These are phyloP conservation scores for Casuarina cunninghamiana DNA, from an alignment of 306 rosid genomes.

Conservation along the genomic window DNA sequence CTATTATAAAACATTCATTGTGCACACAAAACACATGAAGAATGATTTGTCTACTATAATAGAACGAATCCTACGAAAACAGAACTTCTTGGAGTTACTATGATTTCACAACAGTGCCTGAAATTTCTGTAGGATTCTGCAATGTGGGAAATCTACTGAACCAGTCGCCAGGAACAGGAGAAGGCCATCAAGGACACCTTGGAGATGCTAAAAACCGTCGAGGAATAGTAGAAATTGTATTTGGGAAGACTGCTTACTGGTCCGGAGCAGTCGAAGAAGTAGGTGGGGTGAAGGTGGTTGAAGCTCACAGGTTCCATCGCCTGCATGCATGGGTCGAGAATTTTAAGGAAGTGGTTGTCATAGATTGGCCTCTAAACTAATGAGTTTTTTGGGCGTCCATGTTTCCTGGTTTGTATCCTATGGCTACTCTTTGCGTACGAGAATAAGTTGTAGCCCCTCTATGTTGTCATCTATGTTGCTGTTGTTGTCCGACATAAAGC, in stretches of 20 bases:
- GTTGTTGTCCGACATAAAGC: too few species aligned
- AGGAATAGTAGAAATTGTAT: constrained; percentile 28
- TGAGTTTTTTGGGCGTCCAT: too few species aligned
- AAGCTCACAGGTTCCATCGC: constrained; percentile 19
- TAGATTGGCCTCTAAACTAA: background rate
- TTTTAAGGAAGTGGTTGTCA: constrained; percentile 25
- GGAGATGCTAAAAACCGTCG: constrained; percentile 18
- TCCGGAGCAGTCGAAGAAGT: constrained; percentile 18
- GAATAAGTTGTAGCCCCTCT: too few species aligned
- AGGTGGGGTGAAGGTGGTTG: constrained; percentile 13
- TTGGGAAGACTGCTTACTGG: constrained; percentile 24
- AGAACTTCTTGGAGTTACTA: too few species aligned
- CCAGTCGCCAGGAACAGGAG: constrained; percentile 8
- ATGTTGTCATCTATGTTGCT: too few species aligned
- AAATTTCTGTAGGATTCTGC: background rate
- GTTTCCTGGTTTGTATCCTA: too few species aligned
- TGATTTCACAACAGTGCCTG: background rate
- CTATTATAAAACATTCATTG: too few species aligned
- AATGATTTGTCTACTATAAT: too few species aligned
- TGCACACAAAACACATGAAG: too few species aligned
- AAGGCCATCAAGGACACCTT: constrained; percentile 7
- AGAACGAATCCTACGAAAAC: too few species aligned
- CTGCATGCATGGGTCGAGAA: constrained; percentile 26
- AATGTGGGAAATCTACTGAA: background rate
- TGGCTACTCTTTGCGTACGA: too few species aligned